Evolutionary conservation across 2,329 filamentous ascomycete genomes (phyloP).

Genomic region (Lizonia empirigonia): DNA sequence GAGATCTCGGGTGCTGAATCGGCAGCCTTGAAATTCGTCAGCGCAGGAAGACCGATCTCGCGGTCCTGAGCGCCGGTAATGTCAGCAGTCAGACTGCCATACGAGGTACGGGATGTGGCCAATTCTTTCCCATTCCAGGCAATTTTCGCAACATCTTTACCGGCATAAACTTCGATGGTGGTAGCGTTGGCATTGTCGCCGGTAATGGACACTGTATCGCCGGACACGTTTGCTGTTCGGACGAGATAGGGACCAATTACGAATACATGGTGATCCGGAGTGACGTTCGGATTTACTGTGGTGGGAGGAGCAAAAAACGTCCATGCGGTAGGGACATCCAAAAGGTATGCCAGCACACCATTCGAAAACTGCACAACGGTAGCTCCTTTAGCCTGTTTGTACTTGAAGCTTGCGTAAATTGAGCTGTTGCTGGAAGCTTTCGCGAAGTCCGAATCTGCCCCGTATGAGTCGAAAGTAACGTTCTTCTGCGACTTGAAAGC

Average conservation of each 20-base stretch:
- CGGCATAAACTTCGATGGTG: slow-evolving; percentile 48
- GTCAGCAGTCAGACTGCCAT: slow-evolving; percentile 53
- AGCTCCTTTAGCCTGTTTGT: slow-evolving; percentile 55
- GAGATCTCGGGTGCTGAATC: slow-evolving; percentile 58
- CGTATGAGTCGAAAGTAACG: slow-evolving; percentile 51
- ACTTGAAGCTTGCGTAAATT: slow-evolving; percentile 47
- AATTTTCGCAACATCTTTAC: slow-evolving; percentile 37
- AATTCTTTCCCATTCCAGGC: slow-evolving; percentile 57
- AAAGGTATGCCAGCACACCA: slow-evolving; percentile 57
- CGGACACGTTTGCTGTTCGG: slow-evolving; percentile 49
- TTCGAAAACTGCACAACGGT: slow-evolving; percentile 58
- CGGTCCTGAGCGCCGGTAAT: slow-evolving; percentile 50
- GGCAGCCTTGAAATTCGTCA: slow-evolving; percentile 56
- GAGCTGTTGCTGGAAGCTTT: slow-evolving; percentile 26
- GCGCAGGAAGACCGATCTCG: slow-evolving; percentile 51
- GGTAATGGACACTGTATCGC: slow-evolving; percentile 54
- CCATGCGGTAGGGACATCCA: slow-evolving; percentile 61
- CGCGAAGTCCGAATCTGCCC: slow-evolving; percentile 46
- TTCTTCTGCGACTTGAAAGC: slow-evolving; percentile 52
- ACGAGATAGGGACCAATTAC: slow-evolving; percentile 39
- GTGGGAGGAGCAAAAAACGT: slow-evolving; percentile 62
- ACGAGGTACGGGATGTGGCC: slow-evolving; percentile 46
- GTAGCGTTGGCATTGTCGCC: slow-evolving; percentile 53
- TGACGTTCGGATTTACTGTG: slow-evolving; percentile 52
- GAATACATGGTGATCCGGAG: slow-evolving; percentile 52